Evolutionary conservation across 2,329 filamentous ascomycete species (phyloP).

Genomic region (Penicillium sp.): DNA sequence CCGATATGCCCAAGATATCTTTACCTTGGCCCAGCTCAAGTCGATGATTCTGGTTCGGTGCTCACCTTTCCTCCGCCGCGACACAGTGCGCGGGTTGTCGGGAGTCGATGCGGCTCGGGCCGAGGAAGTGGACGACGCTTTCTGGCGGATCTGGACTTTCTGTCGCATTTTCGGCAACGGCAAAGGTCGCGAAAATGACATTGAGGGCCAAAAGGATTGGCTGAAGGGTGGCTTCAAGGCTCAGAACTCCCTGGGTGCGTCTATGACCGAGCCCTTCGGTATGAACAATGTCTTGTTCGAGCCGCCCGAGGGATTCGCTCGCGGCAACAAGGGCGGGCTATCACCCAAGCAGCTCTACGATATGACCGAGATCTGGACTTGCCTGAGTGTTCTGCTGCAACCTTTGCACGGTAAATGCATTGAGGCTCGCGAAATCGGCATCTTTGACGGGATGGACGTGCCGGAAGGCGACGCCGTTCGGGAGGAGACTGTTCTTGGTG

Average conservation of each 20-base stretch:
- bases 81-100: slow-evolving; percentile 55
- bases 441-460: slow-evolving; percentile 56
- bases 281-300: slow-evolving; percentile 55
- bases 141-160: slow-evolving; percentile 66
- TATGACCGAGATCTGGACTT: slow-evolving; percentile 64
- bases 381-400: slow-evolving; percentile 55
- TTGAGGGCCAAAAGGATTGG: slow-evolving; percentile 62
- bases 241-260: slow-evolving; percentile 46
- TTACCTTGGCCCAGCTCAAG: slow-evolving; percentile 55
- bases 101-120: slow-evolving; percentile 47
- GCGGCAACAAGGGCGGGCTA: slow-evolving; percentile 56
- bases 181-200: slow-evolving; percentile 58
- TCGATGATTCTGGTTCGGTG: slow-evolving; percentile 56
- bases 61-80: slow-evolving; percentile 54
- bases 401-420: slow-evolving; percentile 54
- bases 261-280: slow-evolving; percentile 50
- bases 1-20: slow-evolving; percentile 53
- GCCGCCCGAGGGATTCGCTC: slow-evolving; percentile 57
- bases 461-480: slow-evolving; percentile 38
- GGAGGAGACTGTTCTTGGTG: slow-evolving; percentile 55
- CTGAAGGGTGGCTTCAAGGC: slow-evolving; percentile 56
- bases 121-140: slow-evolving; percentile 57
- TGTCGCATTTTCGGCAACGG: slow-evolving; percentile 61
- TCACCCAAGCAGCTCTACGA: slow-evolving; percentile 58
- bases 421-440: slow-evolving; percentile 55